Base-by-base conservation (phyloP, 106 monocot species). In the Allium sativum region DNA sequence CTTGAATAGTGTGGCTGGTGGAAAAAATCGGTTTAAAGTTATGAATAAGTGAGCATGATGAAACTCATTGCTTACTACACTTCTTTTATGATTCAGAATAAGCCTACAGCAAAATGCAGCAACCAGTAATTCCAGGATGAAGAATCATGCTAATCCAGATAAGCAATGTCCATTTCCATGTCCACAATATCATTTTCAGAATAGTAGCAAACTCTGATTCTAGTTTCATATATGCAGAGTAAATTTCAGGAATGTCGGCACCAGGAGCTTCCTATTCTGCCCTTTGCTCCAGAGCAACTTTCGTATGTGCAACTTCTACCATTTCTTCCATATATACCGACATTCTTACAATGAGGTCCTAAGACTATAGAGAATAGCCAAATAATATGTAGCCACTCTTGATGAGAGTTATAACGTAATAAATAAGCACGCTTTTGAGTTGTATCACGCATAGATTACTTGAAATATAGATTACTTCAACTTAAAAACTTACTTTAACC, bases 371-470 rank as follows among this genome's bases (percentile, higher is more conserved):
- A 9, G 73, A 71, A 66, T 78, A 84, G 18, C 84, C 89, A 22
- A 78, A 60, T 21, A 89, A 11, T 12, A 89, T 52, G 21, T 58
- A 31, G 19, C 40, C 77, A 61, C 70, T 81, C 70, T 55, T 81
- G 47, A 75, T 47, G 21, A 74, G 68, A 11, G 72, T 72, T 31
- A 65, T 68, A 8, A 75, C 0, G 45, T 65, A 50, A 11, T 60
- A 71, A 56, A 83, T 72, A 12, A 56, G 68, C 61, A 64, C 54
- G 63, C 78, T 83, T 78, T 79, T 83, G 51, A 71, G 84, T 15
- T 45, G 74, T 13, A 89, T 67, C 81, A 89, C 84, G 78, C 81
- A 89, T 44, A 81, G 84, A 19, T 75, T 78, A 43, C 78, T 79
- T 58, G 76, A 70, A 59, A 64, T 64, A 18, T 53, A 58, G 9